Percentiles rank a stretch among this genome's conserved stretches.
These are phyloP conservation scores for Alternaria ventricosa DNA, from an alignment of 2,329 filamentous ascomycete species.

Conservation along the genomic window DNA sequence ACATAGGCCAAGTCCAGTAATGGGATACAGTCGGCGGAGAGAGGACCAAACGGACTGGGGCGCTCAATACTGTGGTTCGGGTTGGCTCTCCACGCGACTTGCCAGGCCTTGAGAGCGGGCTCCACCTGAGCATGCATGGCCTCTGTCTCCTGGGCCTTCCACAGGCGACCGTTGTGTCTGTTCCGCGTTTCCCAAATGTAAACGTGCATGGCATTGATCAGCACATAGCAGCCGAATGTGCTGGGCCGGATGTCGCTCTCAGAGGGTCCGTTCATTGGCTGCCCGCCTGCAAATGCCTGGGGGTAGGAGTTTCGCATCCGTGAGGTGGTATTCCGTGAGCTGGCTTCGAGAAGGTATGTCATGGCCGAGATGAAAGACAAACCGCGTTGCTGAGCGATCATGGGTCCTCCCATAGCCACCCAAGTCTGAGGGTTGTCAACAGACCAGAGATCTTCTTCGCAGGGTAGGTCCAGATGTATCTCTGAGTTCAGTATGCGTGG, in stretches of 20 bases:
- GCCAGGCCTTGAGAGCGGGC: constrained; percentile 92
- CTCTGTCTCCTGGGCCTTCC: constrained; percentile 91
- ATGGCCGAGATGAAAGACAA: constrained; percentile 84
- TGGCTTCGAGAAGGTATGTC: constrained; percentile 79
- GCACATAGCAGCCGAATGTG: constrained; percentile 86
- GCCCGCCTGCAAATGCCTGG: constrained; percentile 57
- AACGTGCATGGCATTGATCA: constrained; percentile 95
- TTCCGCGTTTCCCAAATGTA: constrained; percentile 98
- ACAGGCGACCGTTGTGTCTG: constrained; percentile 83
- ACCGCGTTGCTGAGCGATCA: constrained; percentile 71
- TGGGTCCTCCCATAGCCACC: constrained; percentile 75
- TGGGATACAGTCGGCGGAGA: constrained; percentile 90
- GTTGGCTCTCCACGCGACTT: constrained; percentile 87
- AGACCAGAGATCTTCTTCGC: constrained; percentile 88
- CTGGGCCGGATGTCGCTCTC: constrained; percentile 77
- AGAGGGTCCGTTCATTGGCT: constrained; percentile 58
- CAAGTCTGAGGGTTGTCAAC: constrained; percentile 85
- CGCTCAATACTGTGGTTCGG: constrained; percentile 83
- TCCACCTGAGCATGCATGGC: constrained; percentile 96
- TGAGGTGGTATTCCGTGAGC: constrained; percentile 63
- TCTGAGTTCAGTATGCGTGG: constrained; percentile 94
- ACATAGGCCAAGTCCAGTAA: constrained; percentile 92
- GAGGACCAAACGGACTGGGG: constrained; percentile 83
- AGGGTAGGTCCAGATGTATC: constrained; percentile 85
- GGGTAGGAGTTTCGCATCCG: constrained; percentile 47